Base-by-base conservation (phyloP, 1,284 basidiomycete species). In the Apiotrichum gracile region DNA sequence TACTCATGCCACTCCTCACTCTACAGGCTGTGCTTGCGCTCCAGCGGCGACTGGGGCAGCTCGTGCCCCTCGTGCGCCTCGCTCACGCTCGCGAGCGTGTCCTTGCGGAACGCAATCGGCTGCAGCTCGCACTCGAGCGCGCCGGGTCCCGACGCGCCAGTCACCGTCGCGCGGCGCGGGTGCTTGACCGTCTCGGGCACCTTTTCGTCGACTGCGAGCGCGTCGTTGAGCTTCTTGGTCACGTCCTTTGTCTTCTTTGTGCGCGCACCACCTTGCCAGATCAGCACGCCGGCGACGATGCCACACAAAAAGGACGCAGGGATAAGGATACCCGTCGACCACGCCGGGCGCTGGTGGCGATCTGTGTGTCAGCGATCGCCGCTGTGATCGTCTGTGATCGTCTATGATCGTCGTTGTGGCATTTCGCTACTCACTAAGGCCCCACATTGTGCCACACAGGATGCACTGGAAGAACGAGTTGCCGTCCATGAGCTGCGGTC, bases 401-500 rank as follows among this genome's bases (percentile, higher is more conserved):
- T n/a, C n/a, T n/a, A n/a, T n/a, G n/a, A n/a, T n/a, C n/a, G 37
- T 42, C 5, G 26, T 7, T 31, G 29, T 31, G 8, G 24, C 9
- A 29, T 17, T 26, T 16, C 12, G 26, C 41, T 50, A 65, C 61
- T 64, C 56, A 65, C 66, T 82, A 65, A 92, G 71, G 3, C 85
- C 81, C 90, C 89, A 92, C 84, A 91, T 91, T 38, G 81, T 83
- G 3, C 82, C 86, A 61, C 86, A 87, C 13, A 88, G 76, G n/a
- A 87, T 79, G 52, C 69, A 73, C 53, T 91, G 88, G 69, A 91
- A 91, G 51, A 88, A 73, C 1, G 86, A 88, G 73, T 91, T 91
- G 33, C 84, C 82, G 64, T 88, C 87, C 71, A 86, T 87, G 53
- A 88, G 65, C 55, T 63, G 63, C 2, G 29, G 44, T 55, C 19